phyloP scores from a whole-genome alignment of 2,329 filamentous ascomycete species.

The Cryphonectria japonica region DNA sequence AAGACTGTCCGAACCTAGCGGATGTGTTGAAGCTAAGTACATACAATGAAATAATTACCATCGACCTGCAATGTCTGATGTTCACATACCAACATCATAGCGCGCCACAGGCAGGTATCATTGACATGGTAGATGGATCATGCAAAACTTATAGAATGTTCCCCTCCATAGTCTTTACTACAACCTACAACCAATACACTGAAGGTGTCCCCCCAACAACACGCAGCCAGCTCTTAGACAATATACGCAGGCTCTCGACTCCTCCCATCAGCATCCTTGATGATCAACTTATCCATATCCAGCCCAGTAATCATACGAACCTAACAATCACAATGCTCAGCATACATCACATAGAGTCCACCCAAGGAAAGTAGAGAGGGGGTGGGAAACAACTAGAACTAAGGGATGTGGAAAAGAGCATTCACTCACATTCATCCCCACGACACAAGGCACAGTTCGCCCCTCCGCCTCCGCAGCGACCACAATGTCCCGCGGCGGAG shows the following conservation, averaged over 20 bases:
- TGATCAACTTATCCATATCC: conserved; percentile 7
- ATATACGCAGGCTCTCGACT: conserved; percentile 1
- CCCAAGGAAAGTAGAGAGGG: not conserved
- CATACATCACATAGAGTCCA: not conserved
- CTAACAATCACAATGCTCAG: not conserved
- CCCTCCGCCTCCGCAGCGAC: not conserved
- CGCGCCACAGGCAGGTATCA: too few relatives aligned
- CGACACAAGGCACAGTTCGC: conserved; percentile 4
- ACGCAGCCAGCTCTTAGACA: too few relatives aligned
- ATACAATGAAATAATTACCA: too few relatives aligned
- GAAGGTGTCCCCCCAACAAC: not conserved
- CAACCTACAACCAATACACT: not conserved
- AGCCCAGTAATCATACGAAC: conserved; percentile 18
- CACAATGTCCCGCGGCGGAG: not conserved
- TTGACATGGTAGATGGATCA: too few relatives aligned
- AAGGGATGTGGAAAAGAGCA: too few relatives aligned
- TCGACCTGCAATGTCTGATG: not conserved
- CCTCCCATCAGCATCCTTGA: conserved; percentile 9
- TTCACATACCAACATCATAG: too few relatives aligned
- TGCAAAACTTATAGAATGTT: not conserved
- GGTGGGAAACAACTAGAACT: not conserved
- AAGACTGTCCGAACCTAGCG: too few relatives aligned
- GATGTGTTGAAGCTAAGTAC: too few relatives aligned
- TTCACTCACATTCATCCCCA: conserved; percentile 19
- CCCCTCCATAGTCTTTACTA: not conserved